Base-by-base conservation (phyloP, 495 filamentous ascomycete genomes). In the Lasiosphaeria miniovina region DNA sequence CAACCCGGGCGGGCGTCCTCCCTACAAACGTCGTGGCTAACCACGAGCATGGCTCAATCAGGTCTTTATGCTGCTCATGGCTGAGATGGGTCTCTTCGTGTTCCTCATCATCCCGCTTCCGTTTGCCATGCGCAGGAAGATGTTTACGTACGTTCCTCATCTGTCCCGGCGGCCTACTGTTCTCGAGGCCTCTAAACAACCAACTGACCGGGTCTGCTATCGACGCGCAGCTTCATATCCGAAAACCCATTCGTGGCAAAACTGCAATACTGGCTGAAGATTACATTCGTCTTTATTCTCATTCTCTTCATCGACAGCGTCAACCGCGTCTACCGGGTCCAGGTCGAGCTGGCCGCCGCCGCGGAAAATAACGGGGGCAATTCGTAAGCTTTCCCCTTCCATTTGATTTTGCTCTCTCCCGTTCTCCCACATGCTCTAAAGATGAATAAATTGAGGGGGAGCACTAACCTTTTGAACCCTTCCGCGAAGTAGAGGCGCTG, bases 231-330 rank as follows among this genome's bases (percentile, higher is more conserved):
- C 46, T 85, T 83, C 73, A 88, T 98, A 59, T 95, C 91, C 34
- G 91, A 96, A 69, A 98, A 89, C 72, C 87, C 90, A 0, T 49
- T 81, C 50, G 69, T 81, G 34, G 77, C 77, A 31, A 84, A 82
- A 64, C 36, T 81, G 36, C 80, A 80, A 69, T 80, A 80, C 68
- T 72, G 69, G 58, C 62, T 80, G 49, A 77, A 97, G 88, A 98
- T 98, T 49, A 96, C 91, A 3, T 98, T 98, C 69, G 91, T 98
- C 66, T 98, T 98, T 77, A 98, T 98, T 68, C 76, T 97, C 49
- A 96, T 98, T 58, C 86, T 98, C 52, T 98, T 98, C 81, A 84
- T 98, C 71, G 94, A 98, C 78, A 96, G 92, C 73, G 91, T 98
- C 72, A 98, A 98, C 77, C 91, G 94, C 51, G 94, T 98, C 65